A percentile compares a stretch with the other conserved stretches of the same genome.
These are phyloP conservation scores for Pseudozyma hubeiensis DNA, from an alignment of 1,284 basidiomycete species.

Conservation along the genomic window DNA sequence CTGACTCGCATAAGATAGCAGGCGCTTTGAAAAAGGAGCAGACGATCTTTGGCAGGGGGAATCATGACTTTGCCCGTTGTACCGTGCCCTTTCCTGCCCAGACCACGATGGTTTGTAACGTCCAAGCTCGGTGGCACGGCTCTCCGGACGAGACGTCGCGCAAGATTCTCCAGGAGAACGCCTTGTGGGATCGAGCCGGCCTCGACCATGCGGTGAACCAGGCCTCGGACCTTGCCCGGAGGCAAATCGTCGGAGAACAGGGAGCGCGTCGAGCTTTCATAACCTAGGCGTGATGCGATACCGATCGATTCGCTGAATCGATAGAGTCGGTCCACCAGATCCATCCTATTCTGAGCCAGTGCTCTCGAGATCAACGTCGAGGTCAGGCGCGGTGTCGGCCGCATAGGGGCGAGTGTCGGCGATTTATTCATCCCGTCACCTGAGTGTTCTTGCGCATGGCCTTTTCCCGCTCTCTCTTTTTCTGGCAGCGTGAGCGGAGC, in stretches of 20 bases:
- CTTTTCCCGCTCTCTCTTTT: background rate
- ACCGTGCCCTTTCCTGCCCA: background rate
- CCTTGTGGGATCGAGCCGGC: constrained; percentile 20
- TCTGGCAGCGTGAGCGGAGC: constrained; percentile 1
- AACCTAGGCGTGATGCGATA: constrained; percentile 5
- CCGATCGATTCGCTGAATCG: constrained; percentile 20
- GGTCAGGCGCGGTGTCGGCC: constrained; percentile 13
- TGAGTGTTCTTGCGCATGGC: background rate
- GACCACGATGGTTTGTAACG: background rate
- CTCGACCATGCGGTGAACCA: constrained; percentile 5
- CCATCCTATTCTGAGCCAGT: constrained; percentile 19
- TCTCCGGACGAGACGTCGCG: constrained; percentile 15
- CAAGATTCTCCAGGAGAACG: constrained; percentile 21
- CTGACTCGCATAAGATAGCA: constrained; percentile 19
- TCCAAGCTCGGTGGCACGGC: background rate
- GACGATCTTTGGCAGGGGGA: constrained; percentile 1
- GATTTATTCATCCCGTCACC: too few species aligned
- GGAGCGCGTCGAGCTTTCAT: constrained; percentile 10
- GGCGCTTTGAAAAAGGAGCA: constrained; percentile 16
- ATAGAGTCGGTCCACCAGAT: constrained; percentile 28
- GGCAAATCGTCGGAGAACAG: constrained; percentile 5
- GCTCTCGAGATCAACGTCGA: constrained; percentile 31
- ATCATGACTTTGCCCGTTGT: background rate
- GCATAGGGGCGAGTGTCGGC: constrained; percentile 38
- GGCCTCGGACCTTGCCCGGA: constrained; percentile 10